These are phyloP conservation scores for Penicillium paneum DNA, from an alignment of 2,329 filamentous ascomycete species.

Conservation along the genomic window DNA sequence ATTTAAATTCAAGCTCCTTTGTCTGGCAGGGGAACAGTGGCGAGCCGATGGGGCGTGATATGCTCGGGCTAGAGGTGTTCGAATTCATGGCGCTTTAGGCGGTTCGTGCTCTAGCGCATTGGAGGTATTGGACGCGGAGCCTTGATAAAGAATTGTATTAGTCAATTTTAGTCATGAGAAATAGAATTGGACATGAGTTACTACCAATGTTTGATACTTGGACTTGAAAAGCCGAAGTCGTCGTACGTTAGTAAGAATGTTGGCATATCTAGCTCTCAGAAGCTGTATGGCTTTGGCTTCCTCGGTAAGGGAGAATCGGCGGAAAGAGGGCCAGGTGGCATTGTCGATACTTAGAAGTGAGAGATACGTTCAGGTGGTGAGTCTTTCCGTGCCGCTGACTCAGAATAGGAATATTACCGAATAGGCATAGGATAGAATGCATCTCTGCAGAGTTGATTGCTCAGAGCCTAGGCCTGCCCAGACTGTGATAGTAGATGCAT, in stretches of 20 bases:
- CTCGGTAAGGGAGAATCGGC: conserved; percentile 3
- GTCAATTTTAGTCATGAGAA: neutral
- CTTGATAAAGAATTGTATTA: neutral
- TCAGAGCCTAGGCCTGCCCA: too few species aligned
- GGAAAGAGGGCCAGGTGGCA: conserved; percentile 7
- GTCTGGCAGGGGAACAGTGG: too few species aligned
- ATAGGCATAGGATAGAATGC: too few species aligned
- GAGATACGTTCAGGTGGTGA: too few species aligned
- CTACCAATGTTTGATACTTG: conserved; percentile 6
- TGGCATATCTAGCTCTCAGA: neutral
- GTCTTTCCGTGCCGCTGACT: too few species aligned
- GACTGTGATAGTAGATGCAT: too few species aligned
- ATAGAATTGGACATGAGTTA: neutral
- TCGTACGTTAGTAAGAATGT: neutral
- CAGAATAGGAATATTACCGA: too few species aligned
- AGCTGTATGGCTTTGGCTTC: conserved; percentile 5
- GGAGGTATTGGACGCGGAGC: neutral
- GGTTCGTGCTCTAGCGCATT: neutral
- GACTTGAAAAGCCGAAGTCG: neutral
- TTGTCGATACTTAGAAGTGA: neutral
- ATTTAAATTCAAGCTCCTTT: neutral
- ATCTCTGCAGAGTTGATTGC: too few species aligned
- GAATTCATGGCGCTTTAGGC: too few species aligned
- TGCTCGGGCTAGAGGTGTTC: too few species aligned
- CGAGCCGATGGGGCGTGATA: too few species aligned